Evolutionary conservation across 1,139 yeast genomes (phyloP).

Genomic region (Blastobotrys illinoisensis): DNA sequence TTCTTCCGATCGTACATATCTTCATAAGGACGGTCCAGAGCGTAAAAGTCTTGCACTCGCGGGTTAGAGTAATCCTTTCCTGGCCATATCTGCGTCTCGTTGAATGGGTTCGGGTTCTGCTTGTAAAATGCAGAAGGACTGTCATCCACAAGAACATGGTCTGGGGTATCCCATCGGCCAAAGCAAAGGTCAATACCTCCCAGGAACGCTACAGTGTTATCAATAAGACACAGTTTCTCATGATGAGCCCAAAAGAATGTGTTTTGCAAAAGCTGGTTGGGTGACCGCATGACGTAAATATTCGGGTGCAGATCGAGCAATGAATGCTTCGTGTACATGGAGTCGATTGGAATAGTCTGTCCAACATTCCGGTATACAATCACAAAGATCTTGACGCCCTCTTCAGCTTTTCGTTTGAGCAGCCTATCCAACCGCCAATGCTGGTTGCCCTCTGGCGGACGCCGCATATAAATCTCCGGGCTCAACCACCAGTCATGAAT

Average conservation of each 20-base stretch:
- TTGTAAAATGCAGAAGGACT: conserved; percentile 38
- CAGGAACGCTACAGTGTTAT: conserved; percentile 80
- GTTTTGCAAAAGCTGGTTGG: conserved; percentile 89
- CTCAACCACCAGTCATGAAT: conserved; percentile 99
- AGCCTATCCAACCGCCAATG: conserved; percentile 89
- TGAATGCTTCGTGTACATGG: conserved; percentile 90
- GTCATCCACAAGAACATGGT: conserved; percentile 85
- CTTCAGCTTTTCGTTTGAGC: conserved; percentile 82
- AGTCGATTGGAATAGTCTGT: conserved; percentile 87
- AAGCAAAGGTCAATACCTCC: conserved; percentile 96
- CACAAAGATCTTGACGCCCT: conserved; percentile 90
- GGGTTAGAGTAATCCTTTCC: conserved; percentile 98
- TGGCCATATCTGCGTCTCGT: conserved; percentile 64
- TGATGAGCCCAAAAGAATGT: conserved; percentile 99
- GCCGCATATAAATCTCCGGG: conserved; percentile 85
- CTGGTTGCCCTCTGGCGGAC: conserved; percentile 95
- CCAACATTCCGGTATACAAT: conserved; percentile 96
- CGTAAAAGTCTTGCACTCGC: conserved; percentile 78
- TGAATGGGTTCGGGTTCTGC: conserved; percentile 12
- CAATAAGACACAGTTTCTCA: conserved; percentile 84
- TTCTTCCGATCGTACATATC: conserved; percentile 82
- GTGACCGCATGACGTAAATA: conserved; percentile 87
- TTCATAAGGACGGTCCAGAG: conserved; percentile 79
- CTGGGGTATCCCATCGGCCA: conserved; percentile 96
- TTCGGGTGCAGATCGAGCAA: conserved; percentile 79